Evolutionary conservation across 75 land plant species (phyloP), one percentile per base, ranked within the genome.

Genomic region (Larix kaempferi): DNA sequence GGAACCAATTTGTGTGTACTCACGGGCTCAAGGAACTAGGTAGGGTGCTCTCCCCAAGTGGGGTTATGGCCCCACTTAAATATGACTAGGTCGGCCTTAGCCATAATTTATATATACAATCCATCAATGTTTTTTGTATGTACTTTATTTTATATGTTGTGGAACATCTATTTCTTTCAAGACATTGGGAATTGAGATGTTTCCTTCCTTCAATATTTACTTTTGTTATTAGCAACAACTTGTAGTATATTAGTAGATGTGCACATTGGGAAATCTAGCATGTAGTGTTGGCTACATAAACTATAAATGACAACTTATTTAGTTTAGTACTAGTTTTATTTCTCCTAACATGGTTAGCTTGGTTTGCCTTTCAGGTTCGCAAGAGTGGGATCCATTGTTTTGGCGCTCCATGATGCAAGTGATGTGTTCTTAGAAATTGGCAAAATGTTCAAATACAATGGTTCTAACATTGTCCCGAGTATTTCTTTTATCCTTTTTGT

Each of bases 371-470:
- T 62, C 91, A 96, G 99, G 75, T 94, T 96, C 85, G 89, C 91
- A 44, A 89, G 99, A 71, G 93, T 84, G 72, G 99, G 99, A 27
- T 94, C 98, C 25, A 82, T 96, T 76, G 93, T 94, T 55, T 79
- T 96, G 52, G 95, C 99, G 63, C 83, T 94, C 82, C 99, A 96
- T 82, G 99, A 94, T 88, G 99, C 95, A 72, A 96, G 89, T 85
- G 99, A 96, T 82, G 93, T 96, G 14, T 96, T 96, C 83, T 65
- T 96, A 75, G 98, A 94, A 78, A 59, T 92, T 10, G 99, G 93
- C n/a, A 96, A 96, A 83, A 89, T 96, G 98, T 87, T 93, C 76
- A 92, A 92, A 75, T 96, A 96, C 76, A 76, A 80, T 58, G 93
- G 93, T 17, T 85, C 80, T 65, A 86, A 90, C 74, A 19, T 73